Evolutionary conservation across 2,329 filamentous ascomycete species (phyloP).

Genomic region (Sarocladiaceae sp.): DNA sequence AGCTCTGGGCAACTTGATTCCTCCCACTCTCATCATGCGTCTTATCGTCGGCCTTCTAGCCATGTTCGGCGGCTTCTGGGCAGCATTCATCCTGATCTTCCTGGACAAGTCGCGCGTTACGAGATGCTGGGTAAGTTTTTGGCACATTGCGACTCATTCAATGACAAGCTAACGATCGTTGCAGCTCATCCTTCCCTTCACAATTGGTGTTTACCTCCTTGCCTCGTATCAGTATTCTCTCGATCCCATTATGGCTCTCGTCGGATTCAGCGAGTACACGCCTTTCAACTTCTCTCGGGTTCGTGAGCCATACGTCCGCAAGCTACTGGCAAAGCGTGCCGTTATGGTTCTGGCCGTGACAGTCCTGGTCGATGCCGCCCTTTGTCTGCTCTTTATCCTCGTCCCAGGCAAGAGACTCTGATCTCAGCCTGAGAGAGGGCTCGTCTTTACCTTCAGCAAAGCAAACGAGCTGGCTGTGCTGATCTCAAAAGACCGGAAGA

Average conservation of each 20-base stretch:
- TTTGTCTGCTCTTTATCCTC: constrained; percentile 87
- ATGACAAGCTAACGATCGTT: constrained; percentile 11
- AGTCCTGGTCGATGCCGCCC: constrained; percentile 67
- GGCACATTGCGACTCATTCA: not conserved
- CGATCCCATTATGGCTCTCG: constrained; percentile 80
- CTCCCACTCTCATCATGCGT: constrained; percentile 78
- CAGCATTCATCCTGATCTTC: constrained; percentile 88
- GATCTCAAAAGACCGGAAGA: not conserved
- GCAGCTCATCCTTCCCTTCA: constrained; percentile 77
- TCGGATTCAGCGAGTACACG: constrained; percentile 94
- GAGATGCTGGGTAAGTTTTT: constrained; percentile 71
- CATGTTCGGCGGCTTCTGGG: constrained; percentile 92
- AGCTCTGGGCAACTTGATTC: constrained; percentile 91
- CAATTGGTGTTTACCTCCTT: constrained; percentile 80
- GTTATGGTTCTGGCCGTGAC: constrained; percentile 75
- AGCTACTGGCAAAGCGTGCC: constrained; percentile 76
- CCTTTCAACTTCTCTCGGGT: constrained; percentile 87
- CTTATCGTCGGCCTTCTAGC: constrained; percentile 74
- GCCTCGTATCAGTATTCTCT: constrained; percentile 93
- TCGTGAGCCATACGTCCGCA: constrained; percentile 84
- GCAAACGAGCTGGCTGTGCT: constrained; percentile 3
- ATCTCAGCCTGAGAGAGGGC: constrained; percentile 14
- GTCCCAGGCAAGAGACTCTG: constrained; percentile 82
- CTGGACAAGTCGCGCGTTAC: constrained; percentile 67
- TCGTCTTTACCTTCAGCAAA: not conserved